phyloP scores from a whole-genome alignment of 306 rosid genomes.

The Cucurbita argyrosperma region DNA sequence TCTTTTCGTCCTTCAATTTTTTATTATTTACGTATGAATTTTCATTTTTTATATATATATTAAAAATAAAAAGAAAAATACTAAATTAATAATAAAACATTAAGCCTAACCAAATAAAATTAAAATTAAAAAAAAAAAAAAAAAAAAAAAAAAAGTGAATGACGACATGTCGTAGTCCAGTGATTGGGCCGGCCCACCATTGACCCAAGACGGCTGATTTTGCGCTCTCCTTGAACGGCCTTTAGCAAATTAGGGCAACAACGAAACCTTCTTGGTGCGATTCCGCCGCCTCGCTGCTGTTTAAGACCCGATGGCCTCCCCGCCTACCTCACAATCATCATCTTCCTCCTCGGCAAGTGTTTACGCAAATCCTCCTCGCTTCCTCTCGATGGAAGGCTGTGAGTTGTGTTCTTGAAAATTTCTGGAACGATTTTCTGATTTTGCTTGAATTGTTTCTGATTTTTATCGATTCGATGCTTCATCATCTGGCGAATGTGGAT shows the following conservation, averaged over 20 bases:
- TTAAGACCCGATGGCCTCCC: background rate
- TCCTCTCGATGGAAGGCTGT: background rate
- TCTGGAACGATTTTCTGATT: background rate
- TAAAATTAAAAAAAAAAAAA: no score
- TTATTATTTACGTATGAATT: no score
- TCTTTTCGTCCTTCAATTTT: no score
- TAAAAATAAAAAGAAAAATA: no score
- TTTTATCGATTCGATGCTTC: slow-evolving; percentile 30
- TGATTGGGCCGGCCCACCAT: background rate
- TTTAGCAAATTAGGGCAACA: background rate
- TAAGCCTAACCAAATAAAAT: no score
- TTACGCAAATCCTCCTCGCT: background rate
- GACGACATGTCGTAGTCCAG: background rate
- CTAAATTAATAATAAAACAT: no score
- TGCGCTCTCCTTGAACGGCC: background rate
- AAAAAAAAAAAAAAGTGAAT: background rate
- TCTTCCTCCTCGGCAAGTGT: background rate
- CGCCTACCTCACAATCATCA: background rate
- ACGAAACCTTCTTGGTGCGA: background rate
- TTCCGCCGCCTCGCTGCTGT: background rate
- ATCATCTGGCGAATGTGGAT: slow-evolving; percentile 83
- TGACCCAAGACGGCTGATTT: background rate
- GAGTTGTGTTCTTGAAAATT: background rate
- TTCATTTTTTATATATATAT: no score
- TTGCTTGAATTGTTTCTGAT: background rate